Evolutionary conservation across 352 stramenopile species (phyloP).

Genomic region (Globisporangium viniferum): DNA sequence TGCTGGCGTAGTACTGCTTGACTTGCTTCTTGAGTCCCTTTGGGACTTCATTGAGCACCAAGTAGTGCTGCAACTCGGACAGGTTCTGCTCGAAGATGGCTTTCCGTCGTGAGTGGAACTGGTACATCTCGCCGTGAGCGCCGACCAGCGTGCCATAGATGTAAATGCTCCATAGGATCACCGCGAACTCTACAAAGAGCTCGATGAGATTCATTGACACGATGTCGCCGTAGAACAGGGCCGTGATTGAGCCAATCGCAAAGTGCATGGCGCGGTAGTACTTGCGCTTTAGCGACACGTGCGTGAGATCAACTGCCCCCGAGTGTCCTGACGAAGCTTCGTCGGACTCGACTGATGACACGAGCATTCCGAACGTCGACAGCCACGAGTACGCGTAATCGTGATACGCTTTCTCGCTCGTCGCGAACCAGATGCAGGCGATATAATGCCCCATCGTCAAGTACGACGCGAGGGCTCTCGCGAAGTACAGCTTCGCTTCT

Average conservation of each 20-base stretch:
- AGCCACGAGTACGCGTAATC: slow-evolving; percentile 54
- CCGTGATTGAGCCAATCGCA: slow-evolving; percentile 61
- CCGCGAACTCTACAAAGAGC: slow-evolving; percentile 47
- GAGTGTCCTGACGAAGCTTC: slow-evolving; percentile 10
- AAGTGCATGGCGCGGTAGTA: slow-evolving; percentile 67
- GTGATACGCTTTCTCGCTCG: slow-evolving; percentile 35
- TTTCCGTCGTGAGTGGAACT: slow-evolving; percentile 39
- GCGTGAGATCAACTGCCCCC: slow-evolving; percentile 20
- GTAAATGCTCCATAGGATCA: slow-evolving; percentile 68
- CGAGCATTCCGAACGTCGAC: slow-evolving; percentile 51
- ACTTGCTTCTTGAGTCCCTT: slow-evolving; percentile 66
- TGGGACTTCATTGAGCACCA: slow-evolving; percentile 64
- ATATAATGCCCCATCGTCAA: slow-evolving; percentile 60
- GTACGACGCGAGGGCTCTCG: slow-evolving; percentile 44
- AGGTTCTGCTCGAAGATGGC: slow-evolving; percentile 66
- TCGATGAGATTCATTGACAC: slow-evolving; percentile 65
- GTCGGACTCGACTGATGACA: slow-evolving; percentile 14
- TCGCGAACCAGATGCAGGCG: slow-evolving; percentile 55
- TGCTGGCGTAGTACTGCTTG: slow-evolving; percentile 66
- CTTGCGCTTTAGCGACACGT: slow-evolving; percentile 45
- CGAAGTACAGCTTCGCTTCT: slow-evolving; percentile 47
- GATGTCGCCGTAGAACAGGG: slow-evolving; percentile 69
- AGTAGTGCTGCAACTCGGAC: slow-evolving; percentile 64
- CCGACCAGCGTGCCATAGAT: slow-evolving; percentile 66
- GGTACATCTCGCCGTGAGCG: slow-evolving; percentile 49